These are phyloP conservation scores for Fusarium sublunatum DNA, from an alignment of 2,329 filamentous ascomycete species.

Conservation along the genomic window DNA sequence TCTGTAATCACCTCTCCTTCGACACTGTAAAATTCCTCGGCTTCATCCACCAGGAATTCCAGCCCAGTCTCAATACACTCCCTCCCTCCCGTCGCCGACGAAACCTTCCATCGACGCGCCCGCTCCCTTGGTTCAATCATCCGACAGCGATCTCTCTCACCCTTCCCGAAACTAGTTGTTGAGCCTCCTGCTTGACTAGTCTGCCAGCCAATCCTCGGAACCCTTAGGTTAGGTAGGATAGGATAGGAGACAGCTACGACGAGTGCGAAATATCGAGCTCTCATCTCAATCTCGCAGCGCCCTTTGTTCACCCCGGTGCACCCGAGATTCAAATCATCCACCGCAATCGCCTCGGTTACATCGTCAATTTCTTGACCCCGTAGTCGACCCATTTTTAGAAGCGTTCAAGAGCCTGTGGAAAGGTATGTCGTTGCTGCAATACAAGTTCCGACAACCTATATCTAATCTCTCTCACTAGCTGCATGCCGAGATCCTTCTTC, in stretches of 20 bases:
- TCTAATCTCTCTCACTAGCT: constrained; percentile 50
- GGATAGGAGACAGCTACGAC: constrained; percentile 20
- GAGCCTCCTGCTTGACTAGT: constrained; percentile 30
- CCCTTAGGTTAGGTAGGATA: constrained; percentile 47
- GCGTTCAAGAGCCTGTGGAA: constrained; percentile 25
- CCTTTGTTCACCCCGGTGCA: background rate
- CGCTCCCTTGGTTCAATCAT: constrained; percentile 46
- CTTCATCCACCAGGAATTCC: constrained; percentile 57
- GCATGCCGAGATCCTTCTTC: constrained; percentile 51
- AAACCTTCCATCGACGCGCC: constrained; percentile 42
- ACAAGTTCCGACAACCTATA: constrained; percentile 29
- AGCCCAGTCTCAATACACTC: constrained; percentile 43
- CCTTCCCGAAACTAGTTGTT: constrained; percentile 52
- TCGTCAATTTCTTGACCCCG: constrained; percentile 12
- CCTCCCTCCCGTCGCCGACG: constrained; percentile 41
- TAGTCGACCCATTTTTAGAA: constrained; percentile 25
- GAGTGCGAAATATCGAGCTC: constrained; percentile 29
- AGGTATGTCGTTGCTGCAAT: constrained; percentile 44
- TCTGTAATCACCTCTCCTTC: constrained; percentile 36
- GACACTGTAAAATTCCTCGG: constrained; percentile 56
- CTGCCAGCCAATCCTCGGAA: constrained; percentile 49
- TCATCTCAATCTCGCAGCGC: constrained; percentile 17
- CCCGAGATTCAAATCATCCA: constrained; percentile 20
- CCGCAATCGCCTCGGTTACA: constrained; percentile 22
- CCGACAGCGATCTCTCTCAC: constrained; percentile 47